Percentiles rank a stretch among this genome's conserved stretches.
These are phyloP conservation scores for Sicyos baderoa DNA, from an alignment of 306 rosid species.

Conservation along the genomic window DNA sequence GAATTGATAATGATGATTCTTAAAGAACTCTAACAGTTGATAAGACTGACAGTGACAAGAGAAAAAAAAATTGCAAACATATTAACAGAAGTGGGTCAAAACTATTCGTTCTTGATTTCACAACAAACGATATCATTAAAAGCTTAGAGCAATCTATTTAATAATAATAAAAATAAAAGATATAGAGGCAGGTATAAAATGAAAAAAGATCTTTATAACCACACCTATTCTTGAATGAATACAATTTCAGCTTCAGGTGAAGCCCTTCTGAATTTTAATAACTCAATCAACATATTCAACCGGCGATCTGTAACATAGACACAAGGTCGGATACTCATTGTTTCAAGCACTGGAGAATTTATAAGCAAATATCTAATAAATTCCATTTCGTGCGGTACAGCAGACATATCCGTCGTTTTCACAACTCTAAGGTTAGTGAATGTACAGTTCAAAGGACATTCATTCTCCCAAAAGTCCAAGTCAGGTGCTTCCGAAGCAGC, in stretches of 20 bases:
- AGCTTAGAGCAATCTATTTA: background rate
- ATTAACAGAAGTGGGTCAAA: background rate
- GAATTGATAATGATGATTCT: background rate
- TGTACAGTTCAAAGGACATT: slow-evolving; percentile 34
- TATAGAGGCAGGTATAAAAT: background rate
- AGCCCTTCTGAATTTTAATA: slow-evolving; percentile 67
- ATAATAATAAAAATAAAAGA: no score
- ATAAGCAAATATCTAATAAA: slow-evolving; percentile 62
- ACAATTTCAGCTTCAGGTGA: slow-evolving; percentile 58
- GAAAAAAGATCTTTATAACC: background rate
- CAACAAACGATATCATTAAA: background rate
- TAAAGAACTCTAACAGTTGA: background rate
- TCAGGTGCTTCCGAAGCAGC: slow-evolving; percentile 43
- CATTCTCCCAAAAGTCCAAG: slow-evolving; percentile 65
- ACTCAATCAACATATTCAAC: slow-evolving; percentile 50
- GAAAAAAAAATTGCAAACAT: background rate
- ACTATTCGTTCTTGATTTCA: slow-evolving; percentile 11
- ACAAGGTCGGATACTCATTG: slow-evolving; percentile 47
- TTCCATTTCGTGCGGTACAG: slow-evolving; percentile 70
- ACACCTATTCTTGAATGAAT: slow-evolving; percentile 39
- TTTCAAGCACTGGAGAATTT: slow-evolving; percentile 60
- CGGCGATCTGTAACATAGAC: slow-evolving; percentile 34
- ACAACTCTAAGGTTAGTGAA: slow-evolving; percentile 51
- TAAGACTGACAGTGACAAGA: background rate
- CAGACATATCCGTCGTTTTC: slow-evolving; percentile 63